Evolutionary conservation across 768 basidiomycete species (phyloP), one percentile per base, ranked within the genome.

Genomic region (Collybia mongolica): DNA sequence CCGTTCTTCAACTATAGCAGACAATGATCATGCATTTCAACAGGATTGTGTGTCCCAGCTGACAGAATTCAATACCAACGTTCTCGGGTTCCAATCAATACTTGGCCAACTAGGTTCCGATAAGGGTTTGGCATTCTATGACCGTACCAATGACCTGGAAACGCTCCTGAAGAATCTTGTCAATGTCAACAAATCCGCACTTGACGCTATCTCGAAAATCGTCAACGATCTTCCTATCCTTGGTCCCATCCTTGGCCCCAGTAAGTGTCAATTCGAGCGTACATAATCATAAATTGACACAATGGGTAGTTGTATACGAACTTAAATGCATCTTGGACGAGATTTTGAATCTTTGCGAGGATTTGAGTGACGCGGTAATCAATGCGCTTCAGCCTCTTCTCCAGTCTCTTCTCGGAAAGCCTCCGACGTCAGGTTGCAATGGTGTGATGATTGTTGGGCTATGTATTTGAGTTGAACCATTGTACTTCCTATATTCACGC

Each of bases 261-360:
- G 85, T 88, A 59, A 65, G 81, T 71, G 3, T 11, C 22, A 22
- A 23, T 39, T 51, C 17, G 20, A 36, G 42, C 41, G 5, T 49
- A 41, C 28, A 24, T 32, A 23, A 26, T 52, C 22, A 35, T 28
- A 44, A 12, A 49, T 43, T 47, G 47, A 32, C 38, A 51, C 24
- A 19, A 20, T 38, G 14, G 36, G 37, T 44, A 88, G 86, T 80
- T 54, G 67, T 84, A 7, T 80, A 81, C 52, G 66, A 80, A 8
- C 60, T 84, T 62, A 86, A 88, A 60, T 86, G 86, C 58, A 52
- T 80, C 20, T 44, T 86, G 26, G 82, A 83, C 55, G 66, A 66
- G 3, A 46, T 80, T 22, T 64, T 86, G 36, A 69, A 87, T 56
- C 60, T 61, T 5, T 57, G 68, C 2, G 80, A 83, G 61, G 72